Conservation (phyloP, 495 filamentous ascomycete genomes). For the Penicillium taxi region DNA sequence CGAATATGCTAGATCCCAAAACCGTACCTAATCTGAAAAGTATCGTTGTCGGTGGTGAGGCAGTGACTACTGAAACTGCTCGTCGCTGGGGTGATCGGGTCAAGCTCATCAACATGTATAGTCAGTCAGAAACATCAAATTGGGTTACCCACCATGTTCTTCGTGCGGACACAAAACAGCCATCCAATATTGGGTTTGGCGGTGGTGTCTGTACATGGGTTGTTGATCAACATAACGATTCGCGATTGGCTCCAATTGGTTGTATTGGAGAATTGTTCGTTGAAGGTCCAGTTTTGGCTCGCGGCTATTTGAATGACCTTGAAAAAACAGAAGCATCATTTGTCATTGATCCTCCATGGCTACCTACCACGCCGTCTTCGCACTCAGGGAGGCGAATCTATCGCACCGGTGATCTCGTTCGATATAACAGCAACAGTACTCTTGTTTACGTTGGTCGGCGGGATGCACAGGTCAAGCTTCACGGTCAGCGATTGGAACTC, state of each 20-base stretch:
- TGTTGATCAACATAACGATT: not conserved
- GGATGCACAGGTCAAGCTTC: not conserved
- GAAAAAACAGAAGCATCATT: not conserved
- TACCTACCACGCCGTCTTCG: not conserved
- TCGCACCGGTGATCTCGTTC: not conserved
- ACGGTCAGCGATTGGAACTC: not conserved
- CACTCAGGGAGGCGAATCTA: not conserved
- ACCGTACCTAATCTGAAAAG: conserved; percentile 13
- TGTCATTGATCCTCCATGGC: not conserved
- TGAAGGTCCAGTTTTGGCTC: conserved; percentile 42
- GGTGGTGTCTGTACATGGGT: not conserved
- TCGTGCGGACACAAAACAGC: not conserved
- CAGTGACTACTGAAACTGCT: not conserved
- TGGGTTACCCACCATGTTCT: not conserved
- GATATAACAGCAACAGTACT: not conserved
- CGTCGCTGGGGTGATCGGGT: conserved; percentile 4
- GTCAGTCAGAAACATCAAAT: not conserved
- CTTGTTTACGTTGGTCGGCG: not conserved
- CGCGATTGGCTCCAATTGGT: conserved; percentile 40
- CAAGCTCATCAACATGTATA: not conserved
- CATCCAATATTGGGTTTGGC: not conserved
- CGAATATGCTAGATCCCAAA: conserved; percentile 18
- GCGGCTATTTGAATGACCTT: conserved; percentile 3
- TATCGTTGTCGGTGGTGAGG: conserved; percentile 15
- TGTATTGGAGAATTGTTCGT: conserved; percentile 47